These are phyloP conservation scores for Ogataea pini DNA, from an alignment of 805 yeast species.

Conservation along the genomic window DNA sequence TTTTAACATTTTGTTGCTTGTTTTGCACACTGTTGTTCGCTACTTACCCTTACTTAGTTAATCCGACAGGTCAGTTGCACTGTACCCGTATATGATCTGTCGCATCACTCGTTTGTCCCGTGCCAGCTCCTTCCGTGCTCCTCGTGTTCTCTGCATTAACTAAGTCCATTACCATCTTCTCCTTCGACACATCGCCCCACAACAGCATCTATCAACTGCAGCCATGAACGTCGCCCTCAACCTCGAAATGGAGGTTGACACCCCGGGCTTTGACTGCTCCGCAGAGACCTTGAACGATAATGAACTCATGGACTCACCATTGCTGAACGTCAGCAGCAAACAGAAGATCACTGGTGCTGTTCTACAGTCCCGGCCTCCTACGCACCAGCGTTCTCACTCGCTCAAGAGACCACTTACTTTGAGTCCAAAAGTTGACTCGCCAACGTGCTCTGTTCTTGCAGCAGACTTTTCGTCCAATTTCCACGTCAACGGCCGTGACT, in stretches of 20 bases:
- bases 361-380: conserved; percentile 9
- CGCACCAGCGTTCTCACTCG: conserved; percentile 27
- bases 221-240: conserved; percentile 6
- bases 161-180: not conserved
- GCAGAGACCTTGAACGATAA: conserved; percentile 8
- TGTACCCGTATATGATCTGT: conserved; percentile 3
- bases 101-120: not conserved
- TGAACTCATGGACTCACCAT: conserved; percentile 28
- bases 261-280: conserved; percentile 23
- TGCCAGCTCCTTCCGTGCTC: not conserved
- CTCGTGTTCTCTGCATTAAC: not conserved
- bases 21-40: not conserved
- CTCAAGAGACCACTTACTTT: conserved; percentile 35
- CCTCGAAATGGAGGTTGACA: conserved; percentile 28
- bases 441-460: conserved; percentile 39
- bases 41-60: not conserved
- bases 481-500: conserved; percentile 31
- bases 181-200: not conserved
- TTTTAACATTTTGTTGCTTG: not conserved
- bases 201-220: not conserved
- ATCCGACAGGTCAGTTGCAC: conserved; percentile 1
- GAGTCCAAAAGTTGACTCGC: conserved; percentile 42
- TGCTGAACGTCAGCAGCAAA: conserved; percentile 16
- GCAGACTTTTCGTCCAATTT: conserved; percentile 41
- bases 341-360: conserved; percentile 2